Conservation (phyloP, 352 stramenopile genomes). For the Pythium volutum region DNA sequence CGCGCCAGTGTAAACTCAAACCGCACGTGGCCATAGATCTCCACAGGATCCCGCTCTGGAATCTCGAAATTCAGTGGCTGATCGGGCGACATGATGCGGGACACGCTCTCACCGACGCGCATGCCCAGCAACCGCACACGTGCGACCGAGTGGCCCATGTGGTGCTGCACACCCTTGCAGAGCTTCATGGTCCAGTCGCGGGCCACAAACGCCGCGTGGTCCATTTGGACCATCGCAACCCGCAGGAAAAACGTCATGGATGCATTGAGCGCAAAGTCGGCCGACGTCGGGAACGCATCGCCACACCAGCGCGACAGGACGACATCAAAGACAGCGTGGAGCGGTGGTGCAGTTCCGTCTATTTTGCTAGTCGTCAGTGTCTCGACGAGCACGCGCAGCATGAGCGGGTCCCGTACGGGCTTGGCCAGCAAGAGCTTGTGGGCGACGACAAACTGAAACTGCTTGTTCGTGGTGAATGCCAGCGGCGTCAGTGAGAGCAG, state of each 20-base stretch:
- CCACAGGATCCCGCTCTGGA: conserved; percentile 35
- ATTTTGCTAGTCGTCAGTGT: conserved; percentile 20
- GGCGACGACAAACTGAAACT: conserved; percentile 61
- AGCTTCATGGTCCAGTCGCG: conserved; percentile 63
- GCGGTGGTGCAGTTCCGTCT: neutral
- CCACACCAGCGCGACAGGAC: conserved; percentile 59
- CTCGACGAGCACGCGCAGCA: conserved; percentile 50
- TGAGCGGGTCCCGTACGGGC: conserved; percentile 42
- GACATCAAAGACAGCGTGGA: conserved; percentile 53
- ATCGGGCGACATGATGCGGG: conserved; percentile 52
- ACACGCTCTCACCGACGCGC: conserved; percentile 67
- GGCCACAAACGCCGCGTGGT: conserved; percentile 19
- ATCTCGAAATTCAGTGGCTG: conserved; percentile 67
- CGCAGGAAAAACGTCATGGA: conserved; percentile 68
- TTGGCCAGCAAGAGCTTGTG: conserved; percentile 63
- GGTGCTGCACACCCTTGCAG: conserved; percentile 68
- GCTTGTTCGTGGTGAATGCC: conserved; percentile 35
- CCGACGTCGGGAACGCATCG: conserved; percentile 41
- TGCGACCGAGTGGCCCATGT: conserved; percentile 66
- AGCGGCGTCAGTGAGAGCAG: conserved; percentile 43
- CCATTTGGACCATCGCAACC: conserved; percentile 43
- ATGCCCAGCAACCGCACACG: conserved; percentile 58
- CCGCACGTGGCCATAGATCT: neutral
- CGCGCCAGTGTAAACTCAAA: conserved; percentile 9
- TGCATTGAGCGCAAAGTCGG: conserved; percentile 52